Evolutionary conservation across 768 basidiomycete genomes (phyloP).

Genomic region (Kwoniella dejecticola): DNA sequence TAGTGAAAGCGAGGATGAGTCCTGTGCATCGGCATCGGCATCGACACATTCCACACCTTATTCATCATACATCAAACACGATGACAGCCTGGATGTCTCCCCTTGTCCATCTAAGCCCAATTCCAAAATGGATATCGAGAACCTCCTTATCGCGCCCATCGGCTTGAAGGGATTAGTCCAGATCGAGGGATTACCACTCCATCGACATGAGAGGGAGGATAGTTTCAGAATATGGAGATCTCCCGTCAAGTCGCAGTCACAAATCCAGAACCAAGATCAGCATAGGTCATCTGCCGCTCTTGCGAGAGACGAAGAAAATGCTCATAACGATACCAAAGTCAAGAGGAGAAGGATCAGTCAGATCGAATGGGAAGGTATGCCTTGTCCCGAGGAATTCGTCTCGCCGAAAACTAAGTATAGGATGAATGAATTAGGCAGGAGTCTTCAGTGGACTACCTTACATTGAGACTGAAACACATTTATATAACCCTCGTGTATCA

Average conservation of each 20-base stretch:
- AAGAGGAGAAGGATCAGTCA: conserved; percentile 12
- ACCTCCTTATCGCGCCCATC: too few relatives aligned
- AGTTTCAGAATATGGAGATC: conserved; percentile 16
- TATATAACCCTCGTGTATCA: too few relatives aligned
- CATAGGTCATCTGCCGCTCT: not conserved
- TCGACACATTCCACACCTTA: not conserved
- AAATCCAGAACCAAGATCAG: not conserved
- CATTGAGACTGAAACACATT: too few relatives aligned
- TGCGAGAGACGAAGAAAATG: not conserved
- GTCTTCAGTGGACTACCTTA: conserved; percentile 9
- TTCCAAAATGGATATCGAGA: conserved; percentile 4
- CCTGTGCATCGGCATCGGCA: too few relatives aligned
- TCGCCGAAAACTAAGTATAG: conserved; percentile 5
- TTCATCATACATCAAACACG: not conserved
- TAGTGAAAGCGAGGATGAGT: too few relatives aligned
- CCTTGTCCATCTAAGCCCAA: conserved; percentile 11
- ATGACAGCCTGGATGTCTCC: not conserved
- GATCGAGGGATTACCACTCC: conserved; percentile 4
- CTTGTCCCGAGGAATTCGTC: conserved; percentile 5
- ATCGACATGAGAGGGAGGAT: too few relatives aligned
- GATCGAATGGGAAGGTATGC: conserved; percentile 9
- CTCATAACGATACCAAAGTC: not conserved
- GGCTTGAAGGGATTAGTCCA: too few relatives aligned
- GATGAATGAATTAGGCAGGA: conserved; percentile 4
- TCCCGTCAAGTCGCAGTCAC: not conserved